A percentile compares a stretch with the other conserved stretches of the same genome.
Evolutionary conservation across 2,329 filamentous ascomycete genomes (phyloP).

Genomic region (Ascochyta pisi): DNA sequence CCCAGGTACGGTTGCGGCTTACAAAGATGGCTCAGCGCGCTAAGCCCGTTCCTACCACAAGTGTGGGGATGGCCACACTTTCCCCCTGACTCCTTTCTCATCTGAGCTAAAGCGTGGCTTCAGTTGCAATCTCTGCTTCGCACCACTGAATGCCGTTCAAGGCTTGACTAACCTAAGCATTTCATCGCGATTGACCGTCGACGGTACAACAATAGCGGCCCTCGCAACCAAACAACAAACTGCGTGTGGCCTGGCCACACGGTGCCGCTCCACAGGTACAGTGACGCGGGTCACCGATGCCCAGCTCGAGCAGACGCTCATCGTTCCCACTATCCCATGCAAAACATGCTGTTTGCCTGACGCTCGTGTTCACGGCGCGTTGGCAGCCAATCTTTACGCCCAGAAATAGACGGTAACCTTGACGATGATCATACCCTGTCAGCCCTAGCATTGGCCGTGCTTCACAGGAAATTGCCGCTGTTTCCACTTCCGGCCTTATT

Average conservation of each 20-base stretch:
- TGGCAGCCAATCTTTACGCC: constrained; percentile 28
- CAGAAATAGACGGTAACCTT: constrained; percentile 34
- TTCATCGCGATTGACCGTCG: constrained; percentile 11
- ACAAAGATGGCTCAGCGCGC: constrained; percentile 13
- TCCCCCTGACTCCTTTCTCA: constrained; percentile 14
- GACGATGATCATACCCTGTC: constrained; percentile 31
- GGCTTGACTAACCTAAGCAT: constrained; percentile 35
- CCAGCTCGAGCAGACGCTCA: constrained; percentile 16
- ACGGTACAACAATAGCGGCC: background rate
- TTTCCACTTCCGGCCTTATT: constrained; percentile 25
- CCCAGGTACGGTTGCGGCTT: no score
- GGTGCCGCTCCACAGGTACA: background rate
- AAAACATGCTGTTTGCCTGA: constrained; percentile 18
- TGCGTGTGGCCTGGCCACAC: background rate
- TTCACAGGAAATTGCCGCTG: constrained; percentile 37
- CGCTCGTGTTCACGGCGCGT: constrained; percentile 15
- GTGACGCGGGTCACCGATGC: background rate
- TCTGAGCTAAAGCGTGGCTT: constrained; percentile 16
- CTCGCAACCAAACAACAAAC: background rate
- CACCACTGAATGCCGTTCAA: constrained; percentile 9
- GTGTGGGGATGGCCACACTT: constrained; percentile 15
- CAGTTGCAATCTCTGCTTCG: constrained; percentile 22
- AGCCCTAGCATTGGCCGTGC: constrained; percentile 31
- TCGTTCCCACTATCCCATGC: background rate
- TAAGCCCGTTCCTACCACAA: constrained; percentile 16